These are phyloP conservation scores for Neurospora africana DNA, from an alignment of 495 filamentous ascomycete species.

Conservation along the genomic window DNA sequence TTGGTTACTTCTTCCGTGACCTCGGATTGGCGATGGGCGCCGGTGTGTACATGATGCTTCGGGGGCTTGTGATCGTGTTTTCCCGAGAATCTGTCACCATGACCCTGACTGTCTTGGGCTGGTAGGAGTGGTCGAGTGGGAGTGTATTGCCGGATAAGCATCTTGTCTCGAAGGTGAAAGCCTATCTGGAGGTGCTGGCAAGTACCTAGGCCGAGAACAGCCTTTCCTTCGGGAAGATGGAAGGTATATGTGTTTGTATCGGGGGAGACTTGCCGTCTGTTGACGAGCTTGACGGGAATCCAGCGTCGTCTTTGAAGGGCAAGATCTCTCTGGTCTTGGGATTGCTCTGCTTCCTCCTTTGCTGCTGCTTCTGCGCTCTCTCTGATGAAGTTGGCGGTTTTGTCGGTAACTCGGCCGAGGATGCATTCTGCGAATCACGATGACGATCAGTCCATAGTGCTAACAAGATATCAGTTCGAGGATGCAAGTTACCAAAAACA, in stretches of 20 bases:
- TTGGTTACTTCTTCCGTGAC: background rate
- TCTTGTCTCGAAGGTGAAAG: constrained; percentile 21
- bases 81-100: background rate
- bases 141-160: constrained; percentile 13
- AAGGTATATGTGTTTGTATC: constrained; percentile 25
- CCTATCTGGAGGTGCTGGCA: constrained; percentile 27
- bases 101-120: background rate
- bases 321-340: background rate
- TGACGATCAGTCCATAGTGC: background rate
- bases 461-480: background rate
- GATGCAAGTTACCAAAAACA: background rate
- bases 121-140: constrained; percentile 3
- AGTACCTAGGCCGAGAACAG: constrained; percentile 18
- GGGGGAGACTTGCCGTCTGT: constrained; percentile 9
- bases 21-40: background rate
- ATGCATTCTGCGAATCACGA: constrained; percentile 18
- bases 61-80: background rate
- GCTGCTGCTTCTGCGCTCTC: constrained; percentile 17
- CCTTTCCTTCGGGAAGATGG: constrained; percentile 11
- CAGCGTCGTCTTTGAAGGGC: constrained; percentile 8
- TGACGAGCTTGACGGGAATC: constrained; percentile 14
- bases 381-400: constrained; percentile 25
- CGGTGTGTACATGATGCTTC: background rate
- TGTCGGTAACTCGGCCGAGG: constrained; percentile 28
- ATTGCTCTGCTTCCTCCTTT: constrained; percentile 8